A percentile compares a stretch with the other conserved stretches of the same genome.
phyloP scores from a whole-genome alignment of 2,329 filamentous ascomycete species.

The Talaromyces marneffei region DNA sequence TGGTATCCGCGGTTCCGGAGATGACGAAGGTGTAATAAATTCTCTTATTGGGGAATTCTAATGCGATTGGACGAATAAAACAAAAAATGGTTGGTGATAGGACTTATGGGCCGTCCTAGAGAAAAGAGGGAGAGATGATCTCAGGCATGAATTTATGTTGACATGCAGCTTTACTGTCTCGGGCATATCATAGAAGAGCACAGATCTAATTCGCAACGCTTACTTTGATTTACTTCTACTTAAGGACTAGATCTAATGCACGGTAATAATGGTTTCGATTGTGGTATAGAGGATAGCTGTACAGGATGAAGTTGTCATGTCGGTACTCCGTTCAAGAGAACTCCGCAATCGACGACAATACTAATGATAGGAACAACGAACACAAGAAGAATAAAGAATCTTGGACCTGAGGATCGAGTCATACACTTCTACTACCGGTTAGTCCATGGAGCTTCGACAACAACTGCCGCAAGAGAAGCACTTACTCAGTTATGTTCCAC shows the following conservation, averaged over 20 bases:
- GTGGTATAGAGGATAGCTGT: background rate
- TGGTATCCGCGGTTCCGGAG: background rate
- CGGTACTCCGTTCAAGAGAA: background rate
- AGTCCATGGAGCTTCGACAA: background rate
- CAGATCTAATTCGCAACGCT: background rate
- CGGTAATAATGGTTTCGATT: background rate
- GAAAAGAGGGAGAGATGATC: background rate
- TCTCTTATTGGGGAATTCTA: background rate
- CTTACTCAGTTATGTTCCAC: conserved; percentile 1
- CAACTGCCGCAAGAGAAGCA: background rate
- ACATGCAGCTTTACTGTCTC: background rate
- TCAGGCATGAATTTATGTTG: background rate
- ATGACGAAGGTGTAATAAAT: background rate
- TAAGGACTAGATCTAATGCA: too few relatives aligned
- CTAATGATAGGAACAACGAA: conserved; percentile 1
- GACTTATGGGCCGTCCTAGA: background rate
- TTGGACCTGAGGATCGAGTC: conserved; percentile 4
- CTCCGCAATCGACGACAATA: background rate
- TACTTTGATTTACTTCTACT: background rate
- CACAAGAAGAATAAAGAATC: conserved; percentile 4
- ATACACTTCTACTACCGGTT: background rate
- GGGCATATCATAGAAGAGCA: background rate
- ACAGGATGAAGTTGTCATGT: background rate
- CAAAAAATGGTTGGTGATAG: background rate
- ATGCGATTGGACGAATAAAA: background rate